These are phyloP conservation scores for Fusarium sp. DNA, from an alignment of 2,329 filamentous ascomycete species.

Conservation along the genomic window DNA sequence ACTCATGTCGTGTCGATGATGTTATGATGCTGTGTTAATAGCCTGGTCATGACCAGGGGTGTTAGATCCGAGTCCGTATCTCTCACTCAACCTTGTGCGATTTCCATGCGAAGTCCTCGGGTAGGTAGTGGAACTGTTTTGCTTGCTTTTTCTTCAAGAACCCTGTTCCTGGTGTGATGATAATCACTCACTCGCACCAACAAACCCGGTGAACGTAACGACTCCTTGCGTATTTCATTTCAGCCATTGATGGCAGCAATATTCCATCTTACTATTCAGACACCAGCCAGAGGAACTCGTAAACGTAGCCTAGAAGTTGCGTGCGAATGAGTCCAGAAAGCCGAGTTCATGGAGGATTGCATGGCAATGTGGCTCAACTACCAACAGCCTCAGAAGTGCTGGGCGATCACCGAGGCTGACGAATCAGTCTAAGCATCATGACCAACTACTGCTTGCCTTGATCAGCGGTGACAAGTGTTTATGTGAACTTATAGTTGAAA, in stretches of 20 bases:
- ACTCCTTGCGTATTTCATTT: not conserved
- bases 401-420: not conserved
- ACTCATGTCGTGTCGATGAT: not conserved
- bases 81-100: not conserved
- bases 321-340: not conserved
- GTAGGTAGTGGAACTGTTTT: slow-evolving; percentile 10
- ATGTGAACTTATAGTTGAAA: slow-evolving; percentile 8
- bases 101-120: slow-evolving; percentile 1
- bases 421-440: slow-evolving; percentile 9
- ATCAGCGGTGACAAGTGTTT: not conserved
- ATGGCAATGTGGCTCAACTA: not conserved
- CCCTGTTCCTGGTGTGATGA: slow-evolving; percentile 20
- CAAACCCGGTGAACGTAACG: not conserved
- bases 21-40: not conserved
- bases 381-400: not conserved
- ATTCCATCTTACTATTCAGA: not conserved
- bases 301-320: not conserved
- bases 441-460: not conserved
- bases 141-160: slow-evolving; percentile 16
- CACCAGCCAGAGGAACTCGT: not conserved
- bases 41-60: not conserved
- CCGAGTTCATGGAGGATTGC: not conserved
- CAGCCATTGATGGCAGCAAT: not conserved
- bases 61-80: not conserved
- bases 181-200: not conserved